These are phyloP conservation scores for Vitis labrusca DNA, from an alignment of 164 flowering plant genomes.

Conservation along the genomic window DNA sequence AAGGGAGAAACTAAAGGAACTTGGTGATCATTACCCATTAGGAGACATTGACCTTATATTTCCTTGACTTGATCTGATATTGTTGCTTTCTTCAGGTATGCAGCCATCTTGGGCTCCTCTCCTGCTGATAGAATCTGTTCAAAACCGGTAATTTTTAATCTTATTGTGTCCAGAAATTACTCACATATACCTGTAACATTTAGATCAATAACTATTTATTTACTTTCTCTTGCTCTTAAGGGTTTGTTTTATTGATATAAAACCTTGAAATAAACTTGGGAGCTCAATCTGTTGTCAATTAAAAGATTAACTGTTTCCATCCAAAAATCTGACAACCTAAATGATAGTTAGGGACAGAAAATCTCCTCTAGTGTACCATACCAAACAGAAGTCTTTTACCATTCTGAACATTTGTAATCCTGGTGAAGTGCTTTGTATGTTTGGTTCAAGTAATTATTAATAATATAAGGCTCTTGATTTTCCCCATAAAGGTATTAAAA, in stretches of 20 bases:
- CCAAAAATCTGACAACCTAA: background rate
- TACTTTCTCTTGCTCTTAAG: background rate
- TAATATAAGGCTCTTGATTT: background rate
- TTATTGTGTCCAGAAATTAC: background rate
- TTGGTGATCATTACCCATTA: background rate
- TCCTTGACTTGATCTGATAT: background rate
- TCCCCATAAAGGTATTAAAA: background rate
- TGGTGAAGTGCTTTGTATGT: background rate
- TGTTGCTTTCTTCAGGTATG: conserved; percentile 60
- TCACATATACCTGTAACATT: background rate
- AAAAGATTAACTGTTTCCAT: background rate
- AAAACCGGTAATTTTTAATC: conserved; percentile 58
- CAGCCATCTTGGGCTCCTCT: conserved; percentile 83
- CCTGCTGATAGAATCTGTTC: conserved; percentile 48
- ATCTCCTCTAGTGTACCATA: background rate
- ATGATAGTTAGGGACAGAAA: background rate
- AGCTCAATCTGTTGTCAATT: background rate
- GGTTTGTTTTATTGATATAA: background rate
- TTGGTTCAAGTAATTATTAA: background rate
- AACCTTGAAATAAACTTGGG: background rate
- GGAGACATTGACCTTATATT: background rate
- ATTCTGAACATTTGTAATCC: background rate
- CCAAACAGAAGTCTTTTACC: background rate
- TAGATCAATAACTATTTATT: background rate
- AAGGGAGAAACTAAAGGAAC: too few species aligned